A percentile compares a stretch with the other conserved stretches of the same genome.
These are phyloP conservation scores for Thermothelomyces thermophilus DNA, from an alignment of 2,329 filamentous ascomycete species.

Conservation along the genomic window DNA sequence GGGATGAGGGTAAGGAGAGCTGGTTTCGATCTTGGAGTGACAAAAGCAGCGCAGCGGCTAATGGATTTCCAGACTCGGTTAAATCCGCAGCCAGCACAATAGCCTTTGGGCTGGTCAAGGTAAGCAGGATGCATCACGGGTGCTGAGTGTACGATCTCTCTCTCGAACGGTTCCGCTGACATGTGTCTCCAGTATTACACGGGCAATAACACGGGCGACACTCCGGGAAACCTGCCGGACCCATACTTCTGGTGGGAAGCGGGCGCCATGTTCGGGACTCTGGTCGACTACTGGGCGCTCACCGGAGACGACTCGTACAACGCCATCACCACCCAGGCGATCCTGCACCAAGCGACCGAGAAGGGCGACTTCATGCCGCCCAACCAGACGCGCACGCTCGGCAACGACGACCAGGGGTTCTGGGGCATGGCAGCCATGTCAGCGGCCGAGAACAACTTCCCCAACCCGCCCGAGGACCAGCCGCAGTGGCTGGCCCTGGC, in stretches of 20 bases:
- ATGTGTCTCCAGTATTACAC: slow-evolving; percentile 37
- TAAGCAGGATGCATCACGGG: too few species aligned
- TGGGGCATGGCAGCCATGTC: slow-evolving; percentile 79
- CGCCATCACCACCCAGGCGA: slow-evolving; percentile 48
- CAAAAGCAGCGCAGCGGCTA: neutral
- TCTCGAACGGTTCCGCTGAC: neutral
- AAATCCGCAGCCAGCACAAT: slow-evolving; percentile 43
- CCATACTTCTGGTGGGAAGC: slow-evolving; percentile 74
- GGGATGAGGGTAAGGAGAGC: slow-evolving; percentile 19
- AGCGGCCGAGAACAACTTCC: slow-evolving; percentile 70
- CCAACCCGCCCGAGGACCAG: slow-evolving; percentile 54
- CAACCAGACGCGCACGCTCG: slow-evolving; percentile 56
- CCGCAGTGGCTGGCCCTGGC: slow-evolving; percentile 73
- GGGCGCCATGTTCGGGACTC: slow-evolving; percentile 61
- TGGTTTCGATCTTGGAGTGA: neutral
- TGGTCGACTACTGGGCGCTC: slow-evolving; percentile 67
- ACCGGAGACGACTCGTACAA: slow-evolving; percentile 63
- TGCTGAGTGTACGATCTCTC: too few species aligned
- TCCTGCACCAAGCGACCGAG: slow-evolving; percentile 55
- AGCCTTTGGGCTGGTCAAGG: slow-evolving; percentile 40
- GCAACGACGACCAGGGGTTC: slow-evolving; percentile 75
- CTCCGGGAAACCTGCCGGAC: slow-evolving; percentile 50
- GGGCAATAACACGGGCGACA: slow-evolving; percentile 53
- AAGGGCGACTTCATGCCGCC: slow-evolving; percentile 58
- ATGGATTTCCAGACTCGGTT: slow-evolving; percentile 39